Percentiles rank a stretch among this genome's conserved stretches.
phyloP scores from a whole-genome alignment of 805 yeast species.

The Saccharomycopsis sp. region DNA sequence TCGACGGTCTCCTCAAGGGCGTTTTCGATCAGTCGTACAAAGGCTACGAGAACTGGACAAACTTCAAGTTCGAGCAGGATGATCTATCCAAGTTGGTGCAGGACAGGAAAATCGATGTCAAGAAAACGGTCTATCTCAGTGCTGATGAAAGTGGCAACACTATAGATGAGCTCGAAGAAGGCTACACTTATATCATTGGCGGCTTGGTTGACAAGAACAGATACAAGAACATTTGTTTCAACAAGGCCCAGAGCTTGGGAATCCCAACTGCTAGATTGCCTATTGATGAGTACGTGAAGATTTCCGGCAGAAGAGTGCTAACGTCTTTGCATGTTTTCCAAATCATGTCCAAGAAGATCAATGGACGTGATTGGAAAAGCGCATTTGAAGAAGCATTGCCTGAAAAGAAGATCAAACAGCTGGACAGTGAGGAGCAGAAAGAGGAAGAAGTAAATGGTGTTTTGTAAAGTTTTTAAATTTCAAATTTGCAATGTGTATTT shows the following conservation, averaged over 20 bases:
- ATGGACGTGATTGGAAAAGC: constrained; percentile 68
- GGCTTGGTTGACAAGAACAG: constrained; percentile 96
- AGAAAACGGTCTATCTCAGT: constrained; percentile 54
- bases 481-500: too few relatives aligned
- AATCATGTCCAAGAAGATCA: constrained; percentile 71
- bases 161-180: constrained; percentile 53
- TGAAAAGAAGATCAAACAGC: constrained; percentile 45
- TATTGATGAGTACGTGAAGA: constrained; percentile 70
- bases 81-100: constrained; percentile 30
- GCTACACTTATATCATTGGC: constrained; percentile 77
- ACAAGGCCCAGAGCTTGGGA: constrained; percentile 70
- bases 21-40: constrained; percentile 59
- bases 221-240: constrained; percentile 66
- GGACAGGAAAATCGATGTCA: constrained; percentile 28
- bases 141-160: constrained; percentile 72
- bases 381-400: constrained; percentile 89
- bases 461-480: too few relatives aligned
- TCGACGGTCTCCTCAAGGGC: constrained; percentile 53
- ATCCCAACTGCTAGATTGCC: constrained; percentile 74
- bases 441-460: too few relatives aligned
- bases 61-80: constrained; percentile 41
- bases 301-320: constrained; percentile 80
- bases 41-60: constrained; percentile 60
- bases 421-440: not conserved
- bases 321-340: constrained; percentile 96